phyloP scores from a whole-genome alignment of 2,329 filamentous ascomycete genomes.

The Rosellinia necatrix region DNA sequence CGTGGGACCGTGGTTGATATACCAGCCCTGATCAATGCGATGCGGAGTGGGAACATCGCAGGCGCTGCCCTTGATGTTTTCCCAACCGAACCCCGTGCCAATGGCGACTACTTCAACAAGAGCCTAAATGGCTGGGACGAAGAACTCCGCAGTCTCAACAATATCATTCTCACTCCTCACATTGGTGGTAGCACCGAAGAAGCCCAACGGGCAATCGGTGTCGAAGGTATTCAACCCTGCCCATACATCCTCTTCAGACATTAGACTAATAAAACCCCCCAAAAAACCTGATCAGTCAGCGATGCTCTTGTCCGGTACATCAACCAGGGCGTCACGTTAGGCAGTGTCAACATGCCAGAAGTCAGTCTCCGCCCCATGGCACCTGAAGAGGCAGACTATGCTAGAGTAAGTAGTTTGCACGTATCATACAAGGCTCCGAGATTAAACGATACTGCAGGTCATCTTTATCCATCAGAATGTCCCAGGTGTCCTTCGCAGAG shows the following conservation, averaged over 20 bases:
- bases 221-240: conserved; percentile 63
- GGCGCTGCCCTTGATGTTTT: conserved; percentile 97
- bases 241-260: background rate
- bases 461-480: conserved; percentile 98
- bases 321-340: conserved; percentile 89
- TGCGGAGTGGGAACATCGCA: conserved; percentile 83
- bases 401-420: conserved; percentile 62
- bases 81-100: conserved; percentile 89
- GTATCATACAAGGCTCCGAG: background rate
- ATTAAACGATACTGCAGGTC: conserved; percentile 54
- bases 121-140: conserved; percentile 82
- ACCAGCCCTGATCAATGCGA: conserved; percentile 84
- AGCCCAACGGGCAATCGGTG: conserved; percentile 92
- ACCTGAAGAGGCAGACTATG: conserved; percentile 85
- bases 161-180: conserved; percentile 93
- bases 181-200: conserved; percentile 98
- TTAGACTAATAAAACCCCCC: conserved; percentile 19
- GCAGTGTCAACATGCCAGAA: conserved; percentile 97
- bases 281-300: conserved; percentile 59
- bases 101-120: conserved; percentile 92
- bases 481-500: conserved; percentile 87
- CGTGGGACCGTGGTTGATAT: conserved; percentile 95
- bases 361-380: conserved; percentile 88
- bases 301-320: conserved; percentile 91
- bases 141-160: conserved; percentile 82